phyloP scores from a whole-genome alignment of 1,284 basidiomycete genomes.

The Moesziomyces antarcticus region DNA sequence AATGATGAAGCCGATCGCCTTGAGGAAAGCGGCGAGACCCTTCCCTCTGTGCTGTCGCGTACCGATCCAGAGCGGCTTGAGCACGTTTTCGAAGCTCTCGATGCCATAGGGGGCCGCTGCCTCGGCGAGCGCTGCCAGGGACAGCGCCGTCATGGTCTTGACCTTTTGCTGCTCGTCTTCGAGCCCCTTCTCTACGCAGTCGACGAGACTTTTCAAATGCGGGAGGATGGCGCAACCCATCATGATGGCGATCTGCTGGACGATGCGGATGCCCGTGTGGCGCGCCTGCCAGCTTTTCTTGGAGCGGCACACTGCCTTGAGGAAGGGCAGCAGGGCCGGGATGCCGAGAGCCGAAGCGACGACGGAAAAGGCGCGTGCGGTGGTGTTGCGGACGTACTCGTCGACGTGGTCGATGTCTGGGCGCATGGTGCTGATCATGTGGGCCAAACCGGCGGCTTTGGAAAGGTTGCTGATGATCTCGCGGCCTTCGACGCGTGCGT shows the following conservation, averaged over 20 bases:
- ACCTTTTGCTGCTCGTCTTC: conserved; percentile 99
- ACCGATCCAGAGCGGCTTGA: conserved; percentile 98
- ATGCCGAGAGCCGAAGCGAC: conserved; percentile 98
- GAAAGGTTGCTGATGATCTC: conserved; percentile 99
- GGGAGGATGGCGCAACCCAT: conserved; percentile 99
- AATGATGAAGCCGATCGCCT: conserved; percentile 99
- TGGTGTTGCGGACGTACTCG: conserved; percentile 99
- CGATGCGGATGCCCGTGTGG: conserved; percentile 98
- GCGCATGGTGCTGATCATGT: conserved; percentile 99
- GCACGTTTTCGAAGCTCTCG: conserved; percentile 97
- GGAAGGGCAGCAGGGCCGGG: conserved; percentile 94
- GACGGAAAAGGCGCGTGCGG: conserved; percentile 97
- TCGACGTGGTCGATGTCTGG: conserved; percentile 99
- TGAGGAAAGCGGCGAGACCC: conserved; percentile 95
- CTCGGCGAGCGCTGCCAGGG: conserved; percentile 95
- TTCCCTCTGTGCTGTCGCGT: conserved; percentile 98
- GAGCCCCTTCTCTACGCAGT: conserved; percentile 94
- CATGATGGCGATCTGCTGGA: conserved; percentile 99
- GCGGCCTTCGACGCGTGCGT: conserved; percentile 97
- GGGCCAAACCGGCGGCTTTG: conserved; percentile 97
- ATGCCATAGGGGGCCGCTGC: conserved; percentile 99
- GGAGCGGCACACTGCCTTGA: conserved; percentile 96
- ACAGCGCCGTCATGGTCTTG: conserved; percentile 96
- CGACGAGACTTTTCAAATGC: conserved; percentile 94
- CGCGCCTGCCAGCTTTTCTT: conserved; percentile 99